These are phyloP conservation scores for Trifolium subterraneum DNA, from an alignment of 306 rosid species.

Conservation along the genomic window DNA sequence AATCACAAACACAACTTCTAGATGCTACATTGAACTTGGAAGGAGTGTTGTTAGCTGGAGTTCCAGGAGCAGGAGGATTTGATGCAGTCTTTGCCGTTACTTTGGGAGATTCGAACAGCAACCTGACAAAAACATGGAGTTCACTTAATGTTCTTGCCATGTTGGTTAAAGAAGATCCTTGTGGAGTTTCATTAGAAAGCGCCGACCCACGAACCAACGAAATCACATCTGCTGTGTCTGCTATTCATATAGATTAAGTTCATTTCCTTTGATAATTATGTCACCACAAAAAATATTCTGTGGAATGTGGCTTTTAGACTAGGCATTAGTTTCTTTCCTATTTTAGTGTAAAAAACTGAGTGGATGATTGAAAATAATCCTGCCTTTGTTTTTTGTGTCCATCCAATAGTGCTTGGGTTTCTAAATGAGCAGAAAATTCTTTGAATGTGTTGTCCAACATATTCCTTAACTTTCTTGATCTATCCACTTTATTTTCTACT, in stretches of 20 bases:
- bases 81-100: constrained; percentile 92
- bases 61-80: constrained; percentile 99
- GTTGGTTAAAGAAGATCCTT: constrained; percentile 95
- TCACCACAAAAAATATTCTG: constrained; percentile 12
- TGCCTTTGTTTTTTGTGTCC: neutral
- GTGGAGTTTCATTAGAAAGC: constrained; percentile 77
- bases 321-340: constrained; percentile 27
- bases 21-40: constrained; percentile 87
- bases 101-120: constrained; percentile 68
- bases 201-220: constrained; percentile 76
- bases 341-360: constrained; percentile 9
- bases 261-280: constrained; percentile 23
- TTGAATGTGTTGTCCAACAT: constrained; percentile 27
- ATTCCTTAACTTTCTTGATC: constrained; percentile 16
- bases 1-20: constrained; percentile 83
- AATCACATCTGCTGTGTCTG: constrained; percentile 78
- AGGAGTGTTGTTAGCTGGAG: constrained; percentile 95
- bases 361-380: constrained; percentile 20
- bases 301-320: constrained; percentile 39
- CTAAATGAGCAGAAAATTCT: constrained; percentile 23
- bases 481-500: too few species aligned
- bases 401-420: constrained; percentile 26
- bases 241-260: constrained; percentile 60
- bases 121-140: constrained; percentile 65
- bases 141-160: constrained; percentile 75